These are phyloP conservation scores for Blastobotrys buckinghamii DNA, from an alignment of 1,139 yeast genomes.

Conservation along the genomic window DNA sequence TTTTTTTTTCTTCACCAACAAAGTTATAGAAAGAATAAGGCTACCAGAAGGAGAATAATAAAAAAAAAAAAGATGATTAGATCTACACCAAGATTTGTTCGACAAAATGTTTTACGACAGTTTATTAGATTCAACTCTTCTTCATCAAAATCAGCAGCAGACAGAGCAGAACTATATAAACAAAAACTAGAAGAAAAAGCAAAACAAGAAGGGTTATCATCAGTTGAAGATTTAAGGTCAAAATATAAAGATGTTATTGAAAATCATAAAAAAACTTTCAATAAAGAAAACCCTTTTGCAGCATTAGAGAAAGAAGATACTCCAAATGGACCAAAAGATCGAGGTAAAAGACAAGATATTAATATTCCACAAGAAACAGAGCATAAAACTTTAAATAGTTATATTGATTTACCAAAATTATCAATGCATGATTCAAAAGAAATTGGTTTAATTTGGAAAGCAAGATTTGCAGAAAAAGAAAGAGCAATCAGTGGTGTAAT, in stretches of 20 bases:
- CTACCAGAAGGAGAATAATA: too few species aligned
- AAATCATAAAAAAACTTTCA: constrained; percentile 48
- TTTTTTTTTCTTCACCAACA: not conserved
- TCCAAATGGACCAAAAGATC: constrained; percentile 27
- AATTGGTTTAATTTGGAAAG: constrained; percentile 82
- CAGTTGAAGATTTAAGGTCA: constrained; percentile 57
- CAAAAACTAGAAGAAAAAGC: constrained; percentile 4
- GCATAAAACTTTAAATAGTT: constrained; percentile 68
- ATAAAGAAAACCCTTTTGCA: constrained; percentile 53
- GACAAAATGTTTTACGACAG: not conserved
- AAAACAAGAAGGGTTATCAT: constrained; percentile 36
- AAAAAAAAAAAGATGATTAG: too few species aligned
- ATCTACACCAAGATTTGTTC: not conserved
- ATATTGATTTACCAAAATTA: constrained; percentile 62
- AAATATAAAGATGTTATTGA: constrained; percentile 59
- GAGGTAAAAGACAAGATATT: constrained; percentile 17
- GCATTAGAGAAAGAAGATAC: constrained; percentile 48
- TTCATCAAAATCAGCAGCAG: not conserved
- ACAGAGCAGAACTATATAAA: not conserved
- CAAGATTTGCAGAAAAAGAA: constrained; percentile 64
- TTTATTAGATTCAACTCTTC: not conserved
- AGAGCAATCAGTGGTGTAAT: constrained; percentile 61
- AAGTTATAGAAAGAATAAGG: too few species aligned
- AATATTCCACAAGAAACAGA: constrained; percentile 4
- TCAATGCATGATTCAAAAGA: constrained; percentile 49